These are phyloP conservation scores for Fusarium subtropicale DNA, from an alignment of 2,329 filamentous ascomycete species.

Conservation along the genomic window DNA sequence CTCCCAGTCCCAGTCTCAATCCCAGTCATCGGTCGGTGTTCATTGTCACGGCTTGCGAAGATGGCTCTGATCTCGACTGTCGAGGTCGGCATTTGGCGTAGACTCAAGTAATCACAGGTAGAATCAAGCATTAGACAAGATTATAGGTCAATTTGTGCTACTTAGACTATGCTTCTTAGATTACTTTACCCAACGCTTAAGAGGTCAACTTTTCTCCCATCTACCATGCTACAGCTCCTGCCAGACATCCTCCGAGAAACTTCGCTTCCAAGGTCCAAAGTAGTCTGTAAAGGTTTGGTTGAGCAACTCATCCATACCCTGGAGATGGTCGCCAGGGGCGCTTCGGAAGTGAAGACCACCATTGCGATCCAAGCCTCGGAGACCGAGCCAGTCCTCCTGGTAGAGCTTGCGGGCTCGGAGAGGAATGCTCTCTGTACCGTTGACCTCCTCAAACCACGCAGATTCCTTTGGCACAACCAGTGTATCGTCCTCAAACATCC, in stretches of 20 bases:
- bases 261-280: constrained; percentile 66
- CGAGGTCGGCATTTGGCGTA: background rate
- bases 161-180: too few species aligned
- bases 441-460: constrained; percentile 90
- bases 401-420: constrained; percentile 80
- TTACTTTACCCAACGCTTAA: too few species aligned
- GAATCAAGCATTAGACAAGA: too few species aligned
- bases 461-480: constrained; percentile 92
- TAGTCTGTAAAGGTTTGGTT: constrained; percentile 73
- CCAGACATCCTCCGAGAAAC: constrained; percentile 45
- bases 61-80: background rate
- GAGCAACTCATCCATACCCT: constrained; percentile 74
- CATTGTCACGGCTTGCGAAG: background rate
- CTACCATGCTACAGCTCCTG: constrained; percentile 53
- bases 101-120: background rate
- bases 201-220: too few species aligned
- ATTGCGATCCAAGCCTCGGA: constrained; percentile 81
- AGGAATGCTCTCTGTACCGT: constrained; percentile 73
- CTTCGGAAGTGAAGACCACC: constrained; percentile 81
- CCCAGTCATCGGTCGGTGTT: background rate
- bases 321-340: constrained; percentile 85
- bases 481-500: constrained; percentile 86
- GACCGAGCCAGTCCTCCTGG: constrained; percentile 91
- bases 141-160: too few species aligned
- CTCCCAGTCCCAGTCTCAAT: background rate